phyloP scores from a whole-genome alignment of 371 early-diverging fungal species.

The Mortierella sp. region DNA sequence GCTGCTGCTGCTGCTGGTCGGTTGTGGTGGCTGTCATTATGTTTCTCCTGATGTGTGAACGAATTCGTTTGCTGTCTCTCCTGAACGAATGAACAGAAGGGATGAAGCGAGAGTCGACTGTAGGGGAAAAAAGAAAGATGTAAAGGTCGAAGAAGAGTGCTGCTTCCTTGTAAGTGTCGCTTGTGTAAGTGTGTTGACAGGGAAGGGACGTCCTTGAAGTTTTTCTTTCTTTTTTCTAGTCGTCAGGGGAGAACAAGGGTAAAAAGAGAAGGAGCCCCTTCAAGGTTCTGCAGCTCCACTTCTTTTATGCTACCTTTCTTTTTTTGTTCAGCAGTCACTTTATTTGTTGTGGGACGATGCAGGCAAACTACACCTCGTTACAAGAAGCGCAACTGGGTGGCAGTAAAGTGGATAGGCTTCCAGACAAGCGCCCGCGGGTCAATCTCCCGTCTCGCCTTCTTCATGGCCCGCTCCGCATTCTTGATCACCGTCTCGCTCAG shows the following conservation, averaged over 20 bases:
- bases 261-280: slow-evolving; percentile 9
- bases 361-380: slow-evolving; percentile 38
- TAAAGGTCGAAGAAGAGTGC: not conserved
- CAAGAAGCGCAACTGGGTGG: slow-evolving; percentile 82
- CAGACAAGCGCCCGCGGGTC: slow-evolving; percentile 84
- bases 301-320: slow-evolving; percentile 6
- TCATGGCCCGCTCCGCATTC: slow-evolving; percentile 78
- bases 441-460: slow-evolving; percentile 81
- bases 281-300: not conserved
- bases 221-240: not conserved
- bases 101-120: not conserved
- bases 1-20: not conserved
- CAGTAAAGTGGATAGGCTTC: slow-evolving; percentile 85
- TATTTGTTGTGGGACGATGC: not conserved
- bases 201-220: not conserved
- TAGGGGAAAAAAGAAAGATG: not conserved
- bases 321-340: slow-evolving; percentile 7
- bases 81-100: not conserved
- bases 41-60: not conserved
- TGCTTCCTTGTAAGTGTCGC: not conserved
- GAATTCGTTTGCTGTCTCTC: not conserved
- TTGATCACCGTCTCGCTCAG: slow-evolving; percentile 92
- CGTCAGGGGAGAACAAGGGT: not conserved
- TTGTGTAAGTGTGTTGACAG: not conserved
- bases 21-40: not conserved